Percentiles rank a stretch among this genome's conserved stretches.
Evolutionary conservation across 495 filamentous ascomycete genomes (phyloP).

Genomic region (Sphaerosporella brunnea): DNA sequence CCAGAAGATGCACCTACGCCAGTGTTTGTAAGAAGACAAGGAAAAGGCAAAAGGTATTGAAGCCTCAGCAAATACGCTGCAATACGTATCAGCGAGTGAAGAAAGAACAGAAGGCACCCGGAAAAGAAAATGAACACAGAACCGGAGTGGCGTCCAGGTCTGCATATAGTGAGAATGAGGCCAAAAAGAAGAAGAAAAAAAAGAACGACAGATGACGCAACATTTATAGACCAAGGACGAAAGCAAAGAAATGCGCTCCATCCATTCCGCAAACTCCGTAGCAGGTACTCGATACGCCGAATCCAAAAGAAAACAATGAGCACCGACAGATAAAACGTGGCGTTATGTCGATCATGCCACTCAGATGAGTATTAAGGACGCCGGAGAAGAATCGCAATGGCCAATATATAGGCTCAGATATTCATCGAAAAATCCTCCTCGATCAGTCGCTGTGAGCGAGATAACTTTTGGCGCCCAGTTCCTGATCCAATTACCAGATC

Average conservation of each 20-base stretch:
- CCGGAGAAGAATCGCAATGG: no score
- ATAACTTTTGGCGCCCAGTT: not conserved
- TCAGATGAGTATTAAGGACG: no score
- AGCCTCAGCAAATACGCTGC: not conserved
- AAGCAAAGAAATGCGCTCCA: not conserved
- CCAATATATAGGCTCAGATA: no score
- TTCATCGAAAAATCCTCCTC: not conserved
- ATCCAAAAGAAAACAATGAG: not conserved
- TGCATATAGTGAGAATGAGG: not conserved
- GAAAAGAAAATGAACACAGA: not conserved
- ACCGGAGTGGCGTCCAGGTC: not conserved
- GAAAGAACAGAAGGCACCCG: no score
- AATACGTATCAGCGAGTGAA: not conserved
- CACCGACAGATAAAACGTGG: no score
- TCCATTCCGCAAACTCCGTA: not conserved
- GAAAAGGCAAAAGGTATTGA: not conserved
- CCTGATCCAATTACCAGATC: conserved; percentile 3
- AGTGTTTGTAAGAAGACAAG: not conserved
- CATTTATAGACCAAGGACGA: not conserved
- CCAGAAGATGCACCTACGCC: conserved; percentile 2
- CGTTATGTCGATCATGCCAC: no score
- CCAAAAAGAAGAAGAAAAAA: not conserved
- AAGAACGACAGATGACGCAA: not conserved
- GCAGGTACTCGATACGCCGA: not conserved
- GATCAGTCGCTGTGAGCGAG: not conserved